A percentile compares a stretch with the other conserved stretches of the same genome.
Conservation (phyloP, 192 early-diverging fungal genomes). For the Kappamyces sp. region DNA sequence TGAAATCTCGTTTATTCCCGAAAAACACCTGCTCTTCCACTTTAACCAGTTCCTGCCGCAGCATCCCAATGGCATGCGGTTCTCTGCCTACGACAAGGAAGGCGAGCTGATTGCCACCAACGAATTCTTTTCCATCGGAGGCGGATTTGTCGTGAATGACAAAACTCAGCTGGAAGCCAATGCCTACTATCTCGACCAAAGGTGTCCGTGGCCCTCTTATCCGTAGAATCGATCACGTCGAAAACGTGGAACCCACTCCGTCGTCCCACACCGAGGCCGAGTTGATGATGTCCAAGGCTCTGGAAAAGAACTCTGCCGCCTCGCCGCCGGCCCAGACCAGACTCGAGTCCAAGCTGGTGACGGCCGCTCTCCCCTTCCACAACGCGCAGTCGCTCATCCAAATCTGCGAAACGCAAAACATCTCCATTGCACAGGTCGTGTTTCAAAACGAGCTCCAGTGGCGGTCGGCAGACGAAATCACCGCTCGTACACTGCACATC, state of each 20-base stretch:
- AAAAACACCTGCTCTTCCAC: constrained; percentile 83
- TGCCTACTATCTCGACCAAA: constrained; percentile 43
- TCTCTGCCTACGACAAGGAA: constrained; percentile 74
- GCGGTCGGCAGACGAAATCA: constrained; percentile 76
- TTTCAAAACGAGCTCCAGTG: constrained; percentile 89
- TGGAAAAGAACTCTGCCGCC: constrained; percentile 31
- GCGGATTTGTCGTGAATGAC: constrained; percentile 94
- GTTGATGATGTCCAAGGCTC: neutral
- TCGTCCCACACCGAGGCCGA: neutral
- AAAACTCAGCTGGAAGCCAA: constrained; percentile 73
- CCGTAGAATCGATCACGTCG: constrained; percentile 32
- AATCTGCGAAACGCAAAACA: constrained; percentile 72
- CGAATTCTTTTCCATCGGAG: constrained; percentile 94
- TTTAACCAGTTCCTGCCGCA: constrained; percentile 80
- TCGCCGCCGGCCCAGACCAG: neutral
- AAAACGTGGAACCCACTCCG: constrained; percentile 17
- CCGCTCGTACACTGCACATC: constrained; percentile 64
- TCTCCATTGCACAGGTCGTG: constrained; percentile 94
- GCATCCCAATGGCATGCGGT: constrained; percentile 95
- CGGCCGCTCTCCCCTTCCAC: constrained; percentile 77
- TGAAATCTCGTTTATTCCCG: constrained; percentile 76
- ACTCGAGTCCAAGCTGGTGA: constrained; percentile 41
- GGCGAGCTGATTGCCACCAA: constrained; percentile 86
- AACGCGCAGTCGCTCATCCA: constrained; percentile 72
- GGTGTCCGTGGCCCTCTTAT: constrained; percentile 3